A percentile compares a stretch with the other conserved stretches of the same genome.
Evolutionary conservation across 805 yeast species (phyloP).

Genomic region (Yamadazyma nakazawae): DNA sequence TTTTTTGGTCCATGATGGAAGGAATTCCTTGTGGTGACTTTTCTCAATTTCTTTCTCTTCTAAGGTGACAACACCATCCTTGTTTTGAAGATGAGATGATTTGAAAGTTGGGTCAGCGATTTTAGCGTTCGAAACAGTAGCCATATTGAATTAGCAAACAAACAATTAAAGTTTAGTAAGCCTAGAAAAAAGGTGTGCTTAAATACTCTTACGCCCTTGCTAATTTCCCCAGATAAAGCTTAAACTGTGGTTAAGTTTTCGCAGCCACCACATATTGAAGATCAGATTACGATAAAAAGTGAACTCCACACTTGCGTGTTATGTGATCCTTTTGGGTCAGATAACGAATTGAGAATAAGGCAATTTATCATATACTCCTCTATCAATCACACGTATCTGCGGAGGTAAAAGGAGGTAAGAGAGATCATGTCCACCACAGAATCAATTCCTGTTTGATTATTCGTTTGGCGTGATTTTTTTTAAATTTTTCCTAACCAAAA

Average conservation of each 20-base stretch:
- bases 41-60: conserved; percentile 9
- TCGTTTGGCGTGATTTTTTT: too few relatives aligned
- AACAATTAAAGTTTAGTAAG: too few relatives aligned
- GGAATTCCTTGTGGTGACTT: conserved; percentile 22
- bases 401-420: too few relatives aligned
- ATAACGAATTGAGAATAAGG: background rate
- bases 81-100: background rate
- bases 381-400: too few relatives aligned
- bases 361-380: too few relatives aligned
- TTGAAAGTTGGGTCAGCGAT: background rate
- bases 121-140: background rate
- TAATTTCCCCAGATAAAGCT: background rate
- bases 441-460: too few relatives aligned
- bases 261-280: conserved; percentile 8
- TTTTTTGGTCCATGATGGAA: conserved; percentile 38
- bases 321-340: background rate
- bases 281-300: background rate
- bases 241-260: conserved; percentile 7
- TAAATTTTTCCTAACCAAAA: too few relatives aligned
- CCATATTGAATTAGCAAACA: background rate
- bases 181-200: too few relatives aligned
- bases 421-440: too few relatives aligned
- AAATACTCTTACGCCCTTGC: background rate
- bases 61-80: conserved; percentile 10
- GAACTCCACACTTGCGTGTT: conserved; percentile 1